Evolutionary conservation across 192 early-diverging fungal species (phyloP).

Genomic region (Haplosporangium gracile): DNA sequence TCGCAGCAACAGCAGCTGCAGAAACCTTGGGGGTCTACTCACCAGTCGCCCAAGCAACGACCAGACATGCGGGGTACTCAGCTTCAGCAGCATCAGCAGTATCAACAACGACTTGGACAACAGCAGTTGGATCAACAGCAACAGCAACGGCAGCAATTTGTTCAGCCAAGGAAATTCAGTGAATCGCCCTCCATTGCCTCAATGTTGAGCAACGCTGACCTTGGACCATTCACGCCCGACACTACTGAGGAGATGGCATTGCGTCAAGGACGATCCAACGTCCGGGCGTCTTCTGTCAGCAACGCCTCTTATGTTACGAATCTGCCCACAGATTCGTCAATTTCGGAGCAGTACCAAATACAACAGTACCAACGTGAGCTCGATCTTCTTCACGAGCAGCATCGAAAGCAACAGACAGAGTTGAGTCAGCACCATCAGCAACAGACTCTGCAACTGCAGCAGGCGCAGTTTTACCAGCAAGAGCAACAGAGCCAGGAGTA

Average conservation of each 20-base stretch:
- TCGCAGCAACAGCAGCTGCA: not conserved
- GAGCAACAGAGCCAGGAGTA: conserved; percentile 34
- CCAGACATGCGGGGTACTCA: not conserved
- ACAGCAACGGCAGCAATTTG: conserved; percentile 2
- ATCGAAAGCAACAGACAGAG: conserved; percentile 35
- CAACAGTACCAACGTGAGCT: conserved; percentile 33
- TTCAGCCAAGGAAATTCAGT: not conserved
- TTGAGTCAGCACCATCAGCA: conserved; percentile 41
- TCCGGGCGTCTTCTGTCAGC: conserved; percentile 2
- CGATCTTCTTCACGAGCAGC: conserved; percentile 35
- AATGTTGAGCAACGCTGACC: not conserved
- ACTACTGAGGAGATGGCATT: not conserved
- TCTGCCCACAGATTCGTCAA: not conserved
- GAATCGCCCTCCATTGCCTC: not conserved
- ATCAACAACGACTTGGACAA: conserved; percentile 15
- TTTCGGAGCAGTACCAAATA: conserved; percentile 9
- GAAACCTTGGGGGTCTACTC: not conserved
- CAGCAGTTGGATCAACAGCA: conserved; percentile 26
- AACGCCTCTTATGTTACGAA: not conserved
- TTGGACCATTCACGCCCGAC: not conserved
- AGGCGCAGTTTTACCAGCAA: conserved; percentile 41
- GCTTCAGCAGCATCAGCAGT: conserved; percentile 25
- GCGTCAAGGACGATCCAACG: not conserved
- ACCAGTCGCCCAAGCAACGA: conserved; percentile 7
- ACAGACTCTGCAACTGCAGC: conserved; percentile 40